These are phyloP conservation scores for Malus orientalis DNA, from an alignment of 306 rosid genomes.

Conservation along the genomic window DNA sequence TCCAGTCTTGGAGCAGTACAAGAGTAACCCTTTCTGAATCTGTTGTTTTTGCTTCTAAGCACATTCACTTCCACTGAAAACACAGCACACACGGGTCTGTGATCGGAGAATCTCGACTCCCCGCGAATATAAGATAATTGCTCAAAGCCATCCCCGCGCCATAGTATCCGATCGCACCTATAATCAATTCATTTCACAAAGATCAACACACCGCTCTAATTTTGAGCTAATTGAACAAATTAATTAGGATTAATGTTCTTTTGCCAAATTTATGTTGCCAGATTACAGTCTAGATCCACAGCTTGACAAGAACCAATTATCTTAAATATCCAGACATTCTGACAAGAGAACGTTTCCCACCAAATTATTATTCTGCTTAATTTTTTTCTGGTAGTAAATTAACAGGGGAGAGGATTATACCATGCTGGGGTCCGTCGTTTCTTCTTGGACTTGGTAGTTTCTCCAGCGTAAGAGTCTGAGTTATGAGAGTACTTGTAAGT, in stretches of 20 bases:
- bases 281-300: too few species aligned
- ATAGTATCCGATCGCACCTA: conserved; percentile 86
- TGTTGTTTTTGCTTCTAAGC: conserved; percentile 37
- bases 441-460: conserved; percentile 68
- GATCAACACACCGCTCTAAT: background rate
- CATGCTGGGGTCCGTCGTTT: conserved; percentile 91
- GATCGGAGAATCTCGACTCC: conserved; percentile 83
- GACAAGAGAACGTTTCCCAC: background rate
- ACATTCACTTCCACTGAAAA: conserved; percentile 66
- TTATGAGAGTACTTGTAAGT: conserved; percentile 80
- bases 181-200: background rate
- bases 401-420: conserved; percentile 18
- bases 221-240: background rate
- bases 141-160: conserved; percentile 71
- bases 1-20: conserved; percentile 48
- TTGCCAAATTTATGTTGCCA: background rate
- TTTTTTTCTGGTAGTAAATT: background rate
- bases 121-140: conserved; percentile 66
- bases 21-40: conserved; percentile 62
- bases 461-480: conserved; percentile 83
- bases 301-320: background rate
- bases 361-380: too few species aligned
- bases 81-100: conserved; percentile 70
- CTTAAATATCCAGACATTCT: background rate
- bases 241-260: background rate